Percentiles rank a stretch among this genome's conserved stretches.
These are phyloP conservation scores for Stagonosporopsis rhizophila DNA, from an alignment of 2,329 filamentous ascomycete species.

Conservation along the genomic window DNA sequence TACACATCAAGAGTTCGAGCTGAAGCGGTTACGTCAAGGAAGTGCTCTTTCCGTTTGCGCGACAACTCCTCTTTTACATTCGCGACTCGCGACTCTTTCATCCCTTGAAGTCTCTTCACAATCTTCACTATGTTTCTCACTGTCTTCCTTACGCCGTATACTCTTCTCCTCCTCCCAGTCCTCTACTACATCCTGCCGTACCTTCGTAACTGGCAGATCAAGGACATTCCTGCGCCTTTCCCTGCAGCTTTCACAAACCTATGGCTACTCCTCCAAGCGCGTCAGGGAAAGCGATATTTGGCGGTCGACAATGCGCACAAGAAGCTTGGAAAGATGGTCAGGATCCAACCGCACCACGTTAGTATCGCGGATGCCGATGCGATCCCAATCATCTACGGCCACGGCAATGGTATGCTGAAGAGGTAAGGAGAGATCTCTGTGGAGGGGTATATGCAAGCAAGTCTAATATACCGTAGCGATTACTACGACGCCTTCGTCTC, in stretches of 20 bases:
- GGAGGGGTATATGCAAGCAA: not conserved
- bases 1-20: not conserved
- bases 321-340: constrained; percentile 78
- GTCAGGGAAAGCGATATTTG: constrained; percentile 65
- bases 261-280: constrained; percentile 73
- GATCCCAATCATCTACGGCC: constrained; percentile 77
- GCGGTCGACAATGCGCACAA: constrained; percentile 76
- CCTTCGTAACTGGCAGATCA: constrained; percentile 63
- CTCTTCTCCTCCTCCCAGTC: constrained; percentile 58
- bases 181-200: constrained; percentile 67
- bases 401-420: constrained; percentile 60
- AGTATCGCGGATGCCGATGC: constrained; percentile 82
- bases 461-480: constrained; percentile 59
- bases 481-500: constrained; percentile 94
- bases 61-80: constrained; percentile 8
- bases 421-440: constrained; percentile 38
- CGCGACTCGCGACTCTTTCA: constrained; percentile 1
- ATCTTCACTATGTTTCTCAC: constrained; percentile 38
- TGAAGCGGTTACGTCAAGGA: constrained; percentile 13
- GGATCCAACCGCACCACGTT: constrained; percentile 84
- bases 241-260: constrained; percentile 75
- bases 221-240: constrained; percentile 67
- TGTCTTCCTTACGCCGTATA: constrained; percentile 54
- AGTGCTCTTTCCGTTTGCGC: constrained; percentile 6
- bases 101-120: constrained; percentile 2